A percentile compares a stretch with the other conserved stretches of the same genome.
phyloP scores from a whole-genome alignment of 768 basidiomycete species.

The Podaxis sp. region DNA sequence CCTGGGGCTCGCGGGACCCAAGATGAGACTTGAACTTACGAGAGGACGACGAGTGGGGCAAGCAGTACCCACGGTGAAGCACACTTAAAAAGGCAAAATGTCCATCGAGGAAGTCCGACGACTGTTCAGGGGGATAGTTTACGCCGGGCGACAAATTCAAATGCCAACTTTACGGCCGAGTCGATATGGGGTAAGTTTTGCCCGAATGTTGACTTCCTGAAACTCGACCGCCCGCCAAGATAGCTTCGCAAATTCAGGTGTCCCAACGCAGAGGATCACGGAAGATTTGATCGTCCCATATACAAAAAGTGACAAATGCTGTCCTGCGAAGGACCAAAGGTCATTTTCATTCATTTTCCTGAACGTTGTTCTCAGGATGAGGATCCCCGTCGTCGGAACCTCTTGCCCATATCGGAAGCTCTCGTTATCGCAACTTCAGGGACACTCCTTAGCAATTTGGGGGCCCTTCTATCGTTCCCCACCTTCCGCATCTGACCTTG shows the following conservation, averaged over 20 bases:
- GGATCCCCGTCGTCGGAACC: constrained; percentile 11
- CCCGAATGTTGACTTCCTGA: constrained; percentile 1
- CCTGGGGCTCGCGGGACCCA: not conserved
- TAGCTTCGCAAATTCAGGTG: not conserved
- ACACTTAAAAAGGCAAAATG: constrained; percentile 12
- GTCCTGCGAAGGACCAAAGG: not conserved
- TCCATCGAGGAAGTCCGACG: constrained; percentile 13
- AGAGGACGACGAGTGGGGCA: constrained; percentile 1
- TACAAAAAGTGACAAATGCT: not conserved
- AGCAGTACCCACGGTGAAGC: constrained; percentile 12
- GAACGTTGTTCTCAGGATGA: not conserved
- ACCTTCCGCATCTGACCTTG: constrained; percentile 3
- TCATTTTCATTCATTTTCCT: not conserved
- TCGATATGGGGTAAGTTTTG: constrained; percentile 4
- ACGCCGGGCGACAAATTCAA: constrained; percentile 1
- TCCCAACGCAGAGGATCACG: not conserved
- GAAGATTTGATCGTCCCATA: not conserved
- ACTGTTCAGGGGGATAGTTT: not conserved
- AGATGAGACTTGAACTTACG: not conserved
- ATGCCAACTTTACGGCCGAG: not conserved
- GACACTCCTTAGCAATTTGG: constrained; percentile 5
- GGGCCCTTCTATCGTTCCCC: constrained; percentile 6
- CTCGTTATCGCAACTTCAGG: constrained; percentile 5
- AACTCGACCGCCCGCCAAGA: not conserved
- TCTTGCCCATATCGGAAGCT: constrained; percentile 10